Evolutionary conservation across 169 alveolate species (phyloP), one percentile per base, ranked within the genome.

Genomic region (Toxoplasma gondii): DNA sequence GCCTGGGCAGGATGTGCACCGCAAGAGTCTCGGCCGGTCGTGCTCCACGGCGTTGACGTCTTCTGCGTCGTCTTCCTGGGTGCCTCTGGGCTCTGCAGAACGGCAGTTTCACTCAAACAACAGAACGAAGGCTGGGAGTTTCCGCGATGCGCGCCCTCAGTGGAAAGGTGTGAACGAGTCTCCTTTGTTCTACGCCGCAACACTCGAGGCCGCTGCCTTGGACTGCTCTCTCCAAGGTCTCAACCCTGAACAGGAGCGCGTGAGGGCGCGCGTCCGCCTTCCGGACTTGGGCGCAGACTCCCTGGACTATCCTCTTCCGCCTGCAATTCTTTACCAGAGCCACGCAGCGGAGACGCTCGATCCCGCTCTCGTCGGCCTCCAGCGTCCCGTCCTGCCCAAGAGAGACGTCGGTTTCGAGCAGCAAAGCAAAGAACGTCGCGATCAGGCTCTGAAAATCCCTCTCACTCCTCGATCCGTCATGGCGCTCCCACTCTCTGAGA

Each of bases 401-500:
- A 82, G 36, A 49, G 64, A 82, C n/a, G 4, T 27, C 19, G 90
- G 90, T 5, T 24, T 41, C 12, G 34, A 43, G 12, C 90, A 41
- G 53, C 64, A 43, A 67, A 22, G 19, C 19, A n/a, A n/a, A 12
- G 86, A 7, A 45, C 86, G 86, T 4, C 39, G 38, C 67, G 39
- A 82, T 16, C 69, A 38, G 90, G 90, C 90, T 1, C 53, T 82
- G 67, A 82, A 82, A 36, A 22, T 82, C 12, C 90, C 54, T 41
- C 38, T 82, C 39, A 82, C 90, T 10, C 88, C 87, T 49, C 36
- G 69, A 34, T 90, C 93, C 10, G 74, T 90, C 69, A 22, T 90
- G 53, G 39, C 69, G 69, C 74, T 90, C 5, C 93, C 93, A 12
- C 93, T 90, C 44, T 69, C 88, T 27, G 87, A 90, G 34, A 29